Evolutionary conservation across 2,329 filamentous ascomycete genomes (phyloP).

Genomic region (Aspergillus pseudoterreus): DNA sequence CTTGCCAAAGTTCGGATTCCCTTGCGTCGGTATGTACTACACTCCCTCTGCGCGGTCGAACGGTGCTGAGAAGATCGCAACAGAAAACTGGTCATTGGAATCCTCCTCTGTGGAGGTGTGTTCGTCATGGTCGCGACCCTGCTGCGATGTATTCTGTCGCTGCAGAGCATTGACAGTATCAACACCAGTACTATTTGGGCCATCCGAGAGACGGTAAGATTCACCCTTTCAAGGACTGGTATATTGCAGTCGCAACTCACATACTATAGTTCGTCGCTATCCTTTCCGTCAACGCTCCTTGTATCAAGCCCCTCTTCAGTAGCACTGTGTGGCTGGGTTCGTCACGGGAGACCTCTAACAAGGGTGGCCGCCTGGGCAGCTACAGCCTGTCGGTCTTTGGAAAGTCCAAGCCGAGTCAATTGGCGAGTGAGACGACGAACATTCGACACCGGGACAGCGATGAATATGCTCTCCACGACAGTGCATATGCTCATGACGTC

Average conservation of each 20-base stretch:
- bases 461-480: slow-evolving; percentile 10
- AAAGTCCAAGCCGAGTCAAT: slow-evolving; percentile 5
- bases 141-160: slow-evolving; percentile 40
- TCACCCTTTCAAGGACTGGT: neutral
- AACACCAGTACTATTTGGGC: slow-evolving; percentile 43
- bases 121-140: slow-evolving; percentile 44
- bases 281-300: slow-evolving; percentile 42
- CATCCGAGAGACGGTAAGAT: slow-evolving; percentile 40
- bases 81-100: slow-evolving; percentile 36
- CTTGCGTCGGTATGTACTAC: slow-evolving; percentile 21
- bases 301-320: slow-evolving; percentile 41
- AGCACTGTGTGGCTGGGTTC: slow-evolving; percentile 15
- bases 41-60: neutral
- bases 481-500: neutral
- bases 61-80: neutral
- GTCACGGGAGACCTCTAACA: slow-evolving; percentile 7
- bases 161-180: slow-evolving; percentile 35
- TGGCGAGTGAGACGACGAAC: neutral
- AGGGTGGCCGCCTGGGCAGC: neutral
- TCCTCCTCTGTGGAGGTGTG: slow-evolving; percentile 43
- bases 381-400: slow-evolving; percentile 9
- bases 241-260: neutral
- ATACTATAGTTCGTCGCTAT: slow-evolving; percentile 41
- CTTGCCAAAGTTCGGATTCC: slow-evolving; percentile 40
- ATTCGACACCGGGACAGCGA: slow-evolving; percentile 4